Percentiles rank a stretch among this genome's conserved stretches.
Conservation (phyloP, 805 yeast species). For the Myxozyma vanderwaltii region DNA sequence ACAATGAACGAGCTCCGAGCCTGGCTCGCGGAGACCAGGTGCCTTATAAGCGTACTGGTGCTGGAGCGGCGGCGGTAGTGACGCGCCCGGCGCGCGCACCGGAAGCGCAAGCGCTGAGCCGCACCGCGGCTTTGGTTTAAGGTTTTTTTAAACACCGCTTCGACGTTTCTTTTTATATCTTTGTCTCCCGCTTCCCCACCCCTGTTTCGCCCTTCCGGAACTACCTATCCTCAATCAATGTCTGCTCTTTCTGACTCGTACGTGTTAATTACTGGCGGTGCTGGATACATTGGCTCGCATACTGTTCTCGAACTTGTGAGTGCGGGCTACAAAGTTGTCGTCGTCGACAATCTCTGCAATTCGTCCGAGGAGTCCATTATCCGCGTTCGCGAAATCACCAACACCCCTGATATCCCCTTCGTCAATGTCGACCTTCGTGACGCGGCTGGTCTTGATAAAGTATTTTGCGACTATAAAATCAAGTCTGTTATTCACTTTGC, state of each 20-base stretch:
- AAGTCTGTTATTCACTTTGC: conserved; percentile 76
- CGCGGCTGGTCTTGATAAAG: conserved; percentile 49
- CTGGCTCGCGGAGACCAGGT: neutral
- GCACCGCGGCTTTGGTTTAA: neutral
- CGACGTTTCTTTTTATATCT: neutral
- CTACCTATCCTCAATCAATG: no score
- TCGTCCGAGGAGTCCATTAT: conserved; percentile 67
- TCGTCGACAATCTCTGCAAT: conserved; percentile 69
- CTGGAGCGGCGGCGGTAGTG: neutral
- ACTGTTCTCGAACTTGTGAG: conserved; percentile 65
- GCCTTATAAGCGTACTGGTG: neutral
- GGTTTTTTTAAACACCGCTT: neutral
- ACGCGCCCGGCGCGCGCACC: neutral
- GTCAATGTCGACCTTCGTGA: conserved; percentile 61
- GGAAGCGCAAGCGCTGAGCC: conserved; percentile 19
- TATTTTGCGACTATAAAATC: conserved; percentile 55
- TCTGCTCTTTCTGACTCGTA: conserved; percentile 37
- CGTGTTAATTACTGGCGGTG: conserved; percentile 80
- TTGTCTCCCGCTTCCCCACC: no score
- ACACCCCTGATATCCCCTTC: conserved; percentile 50
- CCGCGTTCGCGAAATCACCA: conserved; percentile 59
- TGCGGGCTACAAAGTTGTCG: conserved; percentile 67
- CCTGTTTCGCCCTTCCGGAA: no score
- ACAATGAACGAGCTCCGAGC: neutral
- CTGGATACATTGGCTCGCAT: conserved; percentile 85